Base-by-base conservation (phyloP, 2,329 filamentous ascomycete genomes). In the Alternaria triticimaculans region DNA sequence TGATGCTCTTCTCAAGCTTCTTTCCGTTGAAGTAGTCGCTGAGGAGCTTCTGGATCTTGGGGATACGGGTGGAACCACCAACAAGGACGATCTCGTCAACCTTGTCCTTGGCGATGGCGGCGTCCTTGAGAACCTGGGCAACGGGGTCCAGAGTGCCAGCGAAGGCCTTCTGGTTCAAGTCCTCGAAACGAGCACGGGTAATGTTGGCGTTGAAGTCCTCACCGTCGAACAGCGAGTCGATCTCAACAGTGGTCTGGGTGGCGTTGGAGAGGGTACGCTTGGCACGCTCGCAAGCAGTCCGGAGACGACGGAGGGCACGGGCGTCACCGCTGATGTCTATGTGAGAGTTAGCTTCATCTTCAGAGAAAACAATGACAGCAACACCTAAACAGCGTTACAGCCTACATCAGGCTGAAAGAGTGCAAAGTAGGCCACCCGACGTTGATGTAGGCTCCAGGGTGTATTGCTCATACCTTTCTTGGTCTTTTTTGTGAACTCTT, bases 1-100 rank as follows among this genome's bases (percentile, higher is more conserved):
- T 99, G 87, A 98, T 98, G 88, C 92, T 96, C 86, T 97, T 98
- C 90, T 98, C 95, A 74, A 97, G 93, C 92, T 99, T 97, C 93
- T 99, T 99, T 85, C 94, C 94, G 82, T 96, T 92, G 87, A 99
- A 99, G 89, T 94, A 97, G 85, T 99, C 96, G 86, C 91, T 94
- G 74, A 99, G 90, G 73, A 99, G 92, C 90, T 98, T 98, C 91
- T 99, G 96, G 83, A 99, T 97, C 83, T 91, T 90, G 80, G 96
- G 96, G 77, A 99, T 99, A 93, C 96, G 96, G 80, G 96, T 99
- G 70, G 94, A 97, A 77, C 96, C 96, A 90, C 96, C 96, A 80
- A 99, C 96, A 79, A 99, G 92, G 78, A 99, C 96, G 73, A 99
- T 97, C 88, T 99, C 96, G 81, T 98, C 94, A 78, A 99, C 95